Base-by-base conservation (phyloP, 2,329 filamentous ascomycete genomes). In the Fusarium sp. region DNA sequence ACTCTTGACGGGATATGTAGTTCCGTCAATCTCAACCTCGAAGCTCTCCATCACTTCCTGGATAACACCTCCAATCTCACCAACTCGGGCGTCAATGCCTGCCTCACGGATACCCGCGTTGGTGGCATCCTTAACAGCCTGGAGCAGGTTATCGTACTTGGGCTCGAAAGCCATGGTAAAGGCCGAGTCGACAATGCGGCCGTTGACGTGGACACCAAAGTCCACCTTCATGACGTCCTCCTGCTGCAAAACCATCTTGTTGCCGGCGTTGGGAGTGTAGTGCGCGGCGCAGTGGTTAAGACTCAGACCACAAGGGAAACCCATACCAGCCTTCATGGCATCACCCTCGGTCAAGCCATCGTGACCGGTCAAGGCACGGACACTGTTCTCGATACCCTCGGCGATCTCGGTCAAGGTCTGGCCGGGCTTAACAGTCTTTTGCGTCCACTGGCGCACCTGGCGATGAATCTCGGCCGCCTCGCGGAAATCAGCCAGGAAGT, bases 1-100 rank as follows among this genome's bases (percentile, higher is more conserved):
- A 74, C 92, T 89, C 86, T 97, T 97, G 82, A 97, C 89, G 1
- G 93, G 94, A 79, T 94, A 91, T 14, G 91, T 95, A 45, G 89
- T 91, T 72, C 94, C 94, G 82, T 93, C 91, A 75, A 97, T 90
- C 82, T 97, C 94, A 60, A 96, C 90, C 85, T 97, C 95, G 84
- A 96, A 97, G 83, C 93, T 95, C 85, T 97, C 95, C 95, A 97
- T 97, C 31, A 93, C 90, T 84, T 97, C 95, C 84, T 97, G 95
- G 78, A 97, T 96, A 20, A 91, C 88, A 11, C 90, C 93, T 69
- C 95, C 94, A 73, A 97, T 94, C 79, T 97, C 95, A 73, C 93
- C 92, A 78, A 98, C 92, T 65, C 95, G 92, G 56, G 95, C 95
- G 81, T 98, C 95, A 79, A 98, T 97, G 78, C 95, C 95, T 7